These are phyloP conservation scores for Podospora didyma DNA, from an alignment of 495 filamentous ascomycete species.

Conservation along the genomic window DNA sequence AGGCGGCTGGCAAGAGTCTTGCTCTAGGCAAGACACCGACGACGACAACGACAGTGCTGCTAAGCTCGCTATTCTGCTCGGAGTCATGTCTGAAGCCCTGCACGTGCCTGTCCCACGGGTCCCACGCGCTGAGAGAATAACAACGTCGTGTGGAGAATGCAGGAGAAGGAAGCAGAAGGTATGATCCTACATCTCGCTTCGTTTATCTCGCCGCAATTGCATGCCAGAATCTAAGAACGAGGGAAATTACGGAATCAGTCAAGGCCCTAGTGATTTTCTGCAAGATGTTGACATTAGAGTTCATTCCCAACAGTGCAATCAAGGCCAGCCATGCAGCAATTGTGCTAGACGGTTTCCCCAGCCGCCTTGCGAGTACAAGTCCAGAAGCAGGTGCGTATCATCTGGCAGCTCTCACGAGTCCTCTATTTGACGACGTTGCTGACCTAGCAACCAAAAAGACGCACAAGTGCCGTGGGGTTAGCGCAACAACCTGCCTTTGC, in stretches of 20 bases:
- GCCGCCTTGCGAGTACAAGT: slow-evolving; percentile 35
- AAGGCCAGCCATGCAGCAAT: slow-evolving; percentile 38
- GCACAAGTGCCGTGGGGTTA: slow-evolving; percentile 7
- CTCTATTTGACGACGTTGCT: not conserved
- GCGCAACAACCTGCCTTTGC: slow-evolving; percentile 22
- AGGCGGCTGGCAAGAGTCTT: not conserved
- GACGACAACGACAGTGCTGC: too few species aligned
- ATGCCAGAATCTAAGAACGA: too few species aligned
- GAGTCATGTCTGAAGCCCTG: slow-evolving; percentile 32
- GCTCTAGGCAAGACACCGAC: not conserved
- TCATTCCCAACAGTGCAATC: slow-evolving; percentile 28
- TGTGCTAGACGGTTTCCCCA: slow-evolving; percentile 36
- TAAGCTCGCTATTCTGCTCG: slow-evolving; percentile 7
- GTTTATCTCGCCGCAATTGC: too few species aligned
- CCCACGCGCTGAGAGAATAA: slow-evolving; percentile 31
- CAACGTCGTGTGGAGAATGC: slow-evolving; percentile 38
- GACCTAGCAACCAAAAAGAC: slow-evolving; percentile 13
- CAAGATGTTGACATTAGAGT: not conserved
- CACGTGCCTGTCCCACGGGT: slow-evolving; percentile 21
- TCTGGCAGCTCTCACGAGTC: not conserved
- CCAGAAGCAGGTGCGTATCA: slow-evolving; percentile 24
- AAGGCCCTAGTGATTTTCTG: too few species aligned
- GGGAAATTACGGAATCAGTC: too few species aligned
- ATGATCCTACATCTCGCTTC: not conserved
- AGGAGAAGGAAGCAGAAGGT: slow-evolving; percentile 40